Evolutionary conservation across 1,284 basidiomycete genomes (phyloP), one percentile per base, ranked within the genome.

Genomic region (Ustilago crameri): DNA sequence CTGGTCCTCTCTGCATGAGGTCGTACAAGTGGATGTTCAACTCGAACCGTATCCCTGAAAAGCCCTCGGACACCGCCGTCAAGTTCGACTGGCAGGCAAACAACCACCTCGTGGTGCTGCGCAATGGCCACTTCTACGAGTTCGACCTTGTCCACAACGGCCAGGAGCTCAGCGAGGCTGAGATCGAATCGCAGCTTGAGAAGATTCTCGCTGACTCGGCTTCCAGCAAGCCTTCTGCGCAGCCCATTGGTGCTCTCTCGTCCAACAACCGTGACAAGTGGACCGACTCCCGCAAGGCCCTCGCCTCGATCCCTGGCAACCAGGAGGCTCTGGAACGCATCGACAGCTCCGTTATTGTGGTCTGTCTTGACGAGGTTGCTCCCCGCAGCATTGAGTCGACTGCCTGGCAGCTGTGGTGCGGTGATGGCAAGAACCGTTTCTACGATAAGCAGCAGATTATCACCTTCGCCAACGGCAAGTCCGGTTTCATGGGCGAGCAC

Each of bases 11-110:
- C n/a, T 91, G 91, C 85, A 95, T 95, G 92, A 87, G 87, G 3
- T 93, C 93, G n/a, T 97, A 95, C 88, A 87, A 92, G 89, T 91
- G 93, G 93, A 93, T 95, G 90, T 95, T 98, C 88, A 96, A 98
- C 84, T 87, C 93, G 4, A 89, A 88, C 43, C 90, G 95, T 26
- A 91, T 94, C 83, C 96, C 95, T 3, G 87, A 87, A 55, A 90
- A 91, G 74, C 91, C 91, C 0, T 88, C 90, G 9, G 95, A 98
- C 83, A 91, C 89, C 0, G 93, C 93, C 4, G 85, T 85, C 62
- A 94, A 94, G 84, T 95, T 93, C 84, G 89, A 93, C 74, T 86
- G 91, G 5, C 84, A 86, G 46, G 84, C 86, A 22, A 88, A 97
- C 85, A 91, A 96, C 80, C 93, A 96, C 83, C 88, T 97, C 79